A percentile compares a stretch with the other conserved stretches of the same genome.
Conservation (phyloP, 2,329 filamentous ascomycete genomes). For the Penicillium rolfsii region DNA sequence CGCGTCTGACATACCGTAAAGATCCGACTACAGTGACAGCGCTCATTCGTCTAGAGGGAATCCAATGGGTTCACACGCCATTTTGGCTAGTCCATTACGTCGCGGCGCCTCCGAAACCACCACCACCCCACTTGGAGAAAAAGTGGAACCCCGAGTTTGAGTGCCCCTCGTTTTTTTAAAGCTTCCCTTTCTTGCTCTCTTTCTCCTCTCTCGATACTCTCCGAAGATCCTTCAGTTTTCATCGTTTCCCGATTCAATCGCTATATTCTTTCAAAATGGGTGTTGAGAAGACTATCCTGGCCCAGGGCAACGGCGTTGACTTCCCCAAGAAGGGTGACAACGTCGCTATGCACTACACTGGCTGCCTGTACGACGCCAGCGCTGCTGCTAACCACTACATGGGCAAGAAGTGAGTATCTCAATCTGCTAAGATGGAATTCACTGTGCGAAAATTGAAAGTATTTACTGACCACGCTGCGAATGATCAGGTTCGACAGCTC, state of each 20-base stretch:
- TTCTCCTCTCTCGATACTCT: background rate
- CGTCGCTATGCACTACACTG: slow-evolving; percentile 89
- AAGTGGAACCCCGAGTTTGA: slow-evolving; percentile 14
- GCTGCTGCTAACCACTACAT: slow-evolving; percentile 63
- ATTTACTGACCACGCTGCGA: background rate
- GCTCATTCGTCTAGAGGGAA: background rate
- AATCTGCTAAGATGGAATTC: background rate
- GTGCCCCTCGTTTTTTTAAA: slow-evolving; percentile 12
- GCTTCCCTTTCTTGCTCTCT: background rate
- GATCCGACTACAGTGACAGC: background rate
- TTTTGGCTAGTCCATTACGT: slow-evolving; percentile 9
- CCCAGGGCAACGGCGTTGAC: slow-evolving; percentile 63
- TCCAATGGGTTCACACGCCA: background rate
- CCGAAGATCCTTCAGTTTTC: background rate
- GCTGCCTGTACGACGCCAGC: slow-evolving; percentile 73
- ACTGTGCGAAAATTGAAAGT: too few species aligned
- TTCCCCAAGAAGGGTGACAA: slow-evolving; percentile 68
- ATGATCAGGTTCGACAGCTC: slow-evolving; percentile 82
- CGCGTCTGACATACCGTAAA: background rate
- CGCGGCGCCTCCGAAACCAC: slow-evolving; percentile 1
- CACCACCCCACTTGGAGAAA: slow-evolving; percentile 18
- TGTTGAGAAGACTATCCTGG: slow-evolving; percentile 69
- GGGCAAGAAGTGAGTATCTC: slow-evolving; percentile 69
- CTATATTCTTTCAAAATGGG: slow-evolving; percentile 57
- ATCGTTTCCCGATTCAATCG: slow-evolving; percentile 5